These are phyloP conservation scores for Escovopsis sp. DNA, from an alignment of 2,329 filamentous ascomycete species.

Conservation along the genomic window DNA sequence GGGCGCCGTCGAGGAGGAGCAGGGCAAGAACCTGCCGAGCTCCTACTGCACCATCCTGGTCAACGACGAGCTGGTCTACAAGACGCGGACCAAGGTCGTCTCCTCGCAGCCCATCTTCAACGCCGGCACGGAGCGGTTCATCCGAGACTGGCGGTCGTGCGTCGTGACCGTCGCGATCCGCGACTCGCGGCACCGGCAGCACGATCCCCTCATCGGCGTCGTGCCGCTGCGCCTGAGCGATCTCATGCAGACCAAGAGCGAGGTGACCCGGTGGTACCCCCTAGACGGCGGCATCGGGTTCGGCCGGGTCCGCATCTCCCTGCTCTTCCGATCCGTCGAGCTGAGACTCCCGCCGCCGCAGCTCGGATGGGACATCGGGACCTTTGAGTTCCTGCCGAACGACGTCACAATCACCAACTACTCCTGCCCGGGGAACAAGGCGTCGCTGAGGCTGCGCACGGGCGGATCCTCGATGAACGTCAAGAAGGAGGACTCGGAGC, in stretches of 20 bases:
- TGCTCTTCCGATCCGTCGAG: conserved; percentile 83
- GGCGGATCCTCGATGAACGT: conserved; percentile 69
- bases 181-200: conserved; percentile 77
- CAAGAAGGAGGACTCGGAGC: conserved; percentile 45
- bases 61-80: conserved; percentile 83
- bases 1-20: conserved; percentile 77
- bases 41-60: conserved; percentile 86
- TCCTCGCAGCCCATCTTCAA: conserved; percentile 96
- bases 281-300: conserved; percentile 89
- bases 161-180: conserved; percentile 81
- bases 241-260: conserved; percentile 73
- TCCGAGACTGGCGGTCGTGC: conserved; percentile 82
- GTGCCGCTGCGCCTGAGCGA: conserved; percentile 80
- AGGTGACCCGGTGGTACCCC: conserved; percentile 88
- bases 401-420: conserved; percentile 52
- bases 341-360: conserved; percentile 71
- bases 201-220: conserved; percentile 87
- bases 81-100: conserved; percentile 86
- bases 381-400: conserved; percentile 72
- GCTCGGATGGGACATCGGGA: conserved; percentile 89
- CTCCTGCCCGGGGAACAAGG: conserved; percentile 41
- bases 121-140: conserved; percentile 81
- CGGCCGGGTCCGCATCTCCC: conserved; percentile 72
- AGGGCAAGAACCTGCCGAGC: conserved; percentile 65
- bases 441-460: conserved; percentile 68